Evolutionary conservation across 1,284 basidiomycete genomes (phyloP).

Genomic region (Ceratobasidium sp.): DNA sequence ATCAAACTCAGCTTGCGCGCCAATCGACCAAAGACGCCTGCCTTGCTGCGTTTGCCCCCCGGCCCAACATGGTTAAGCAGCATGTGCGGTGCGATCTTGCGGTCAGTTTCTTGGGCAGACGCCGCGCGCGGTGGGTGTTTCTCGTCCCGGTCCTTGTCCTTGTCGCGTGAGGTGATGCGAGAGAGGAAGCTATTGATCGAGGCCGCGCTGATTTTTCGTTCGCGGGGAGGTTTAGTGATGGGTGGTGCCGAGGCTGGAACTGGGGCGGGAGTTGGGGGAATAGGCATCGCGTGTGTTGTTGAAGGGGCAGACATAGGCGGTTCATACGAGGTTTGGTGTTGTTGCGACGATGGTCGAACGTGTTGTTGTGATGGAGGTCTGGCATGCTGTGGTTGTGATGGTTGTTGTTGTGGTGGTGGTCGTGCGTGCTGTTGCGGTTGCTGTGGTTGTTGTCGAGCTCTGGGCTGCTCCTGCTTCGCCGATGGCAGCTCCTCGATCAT

Average conservation of each 20-base stretch:
- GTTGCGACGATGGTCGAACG: constrained; percentile 11
- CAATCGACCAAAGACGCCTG: constrained; percentile 23
- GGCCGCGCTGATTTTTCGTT: constrained; percentile 37
- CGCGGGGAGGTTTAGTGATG: constrained; percentile 22
- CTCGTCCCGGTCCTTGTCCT: constrained; percentile 29
- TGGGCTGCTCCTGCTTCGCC: neutral
- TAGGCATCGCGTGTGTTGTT: constrained; percentile 1
- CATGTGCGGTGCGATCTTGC: constrained; percentile 33
- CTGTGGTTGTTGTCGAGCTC: neutral
- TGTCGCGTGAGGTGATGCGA: constrained; percentile 38
- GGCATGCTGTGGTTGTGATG: neutral
- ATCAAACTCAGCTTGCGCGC: constrained; percentile 41
- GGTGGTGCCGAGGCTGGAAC: neutral
- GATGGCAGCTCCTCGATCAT: constrained; percentile 30
- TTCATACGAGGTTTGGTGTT: constrained; percentile 3
- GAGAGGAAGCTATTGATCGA: constrained; percentile 36
- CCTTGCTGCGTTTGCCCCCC: constrained; percentile 24
- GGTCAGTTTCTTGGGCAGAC: constrained; percentile 36
- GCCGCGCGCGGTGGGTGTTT: constrained; percentile 20
- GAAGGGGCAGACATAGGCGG: constrained; percentile 19
- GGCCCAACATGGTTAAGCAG: constrained; percentile 33
- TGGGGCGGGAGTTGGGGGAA: neutral
- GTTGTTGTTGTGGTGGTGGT: neutral
- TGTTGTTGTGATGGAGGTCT: neutral
- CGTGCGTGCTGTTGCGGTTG: neutral